phyloP scores from a whole-genome alignment of 345 rosid genomes.

The Arabidopsis arenosa region DNA sequence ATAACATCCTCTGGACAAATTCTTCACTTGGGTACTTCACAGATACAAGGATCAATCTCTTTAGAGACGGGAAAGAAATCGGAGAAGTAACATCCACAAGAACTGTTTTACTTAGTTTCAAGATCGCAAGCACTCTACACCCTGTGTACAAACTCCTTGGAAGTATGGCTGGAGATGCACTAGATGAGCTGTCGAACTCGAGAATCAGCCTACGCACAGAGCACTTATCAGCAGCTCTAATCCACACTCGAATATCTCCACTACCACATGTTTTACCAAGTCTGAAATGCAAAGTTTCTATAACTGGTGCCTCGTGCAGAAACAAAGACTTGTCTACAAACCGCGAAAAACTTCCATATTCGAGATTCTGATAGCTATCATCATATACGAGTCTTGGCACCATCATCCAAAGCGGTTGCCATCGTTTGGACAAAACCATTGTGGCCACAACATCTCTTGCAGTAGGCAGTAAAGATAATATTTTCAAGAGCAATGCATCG shows the following conservation, averaged over 20 bases:
- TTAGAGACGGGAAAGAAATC: conserved; percentile 8
- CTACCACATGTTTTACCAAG: background rate
- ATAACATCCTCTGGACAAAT: conserved; percentile 17
- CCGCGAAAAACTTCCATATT: background rate
- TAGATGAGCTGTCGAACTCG: background rate
- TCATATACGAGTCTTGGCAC: conserved; percentile 17
- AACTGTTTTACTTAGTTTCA: background rate
- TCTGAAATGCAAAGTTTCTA: background rate
- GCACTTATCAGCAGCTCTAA: background rate
- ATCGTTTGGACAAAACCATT: conserved; percentile 12
- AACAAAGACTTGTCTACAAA: conserved; percentile 2
- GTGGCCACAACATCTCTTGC: background rate
- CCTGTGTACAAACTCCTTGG: conserved; percentile 7
- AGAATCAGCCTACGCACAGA: background rate
- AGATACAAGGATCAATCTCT: conserved; percentile 7
- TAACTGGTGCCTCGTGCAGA: background rate
- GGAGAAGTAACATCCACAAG: background rate
- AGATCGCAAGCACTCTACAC: background rate
- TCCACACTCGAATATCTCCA: background rate
- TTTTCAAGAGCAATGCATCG: background rate
- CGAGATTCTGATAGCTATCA: background rate
- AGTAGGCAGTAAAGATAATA: conserved; percentile 2
- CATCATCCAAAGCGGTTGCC: conserved; percentile 6
- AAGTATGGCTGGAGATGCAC: background rate
- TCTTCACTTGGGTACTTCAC: background rate